phyloP scores from a whole-genome alignment of 495 filamentous ascomycete species.

The Aspergillus carlsbadensis region DNA sequence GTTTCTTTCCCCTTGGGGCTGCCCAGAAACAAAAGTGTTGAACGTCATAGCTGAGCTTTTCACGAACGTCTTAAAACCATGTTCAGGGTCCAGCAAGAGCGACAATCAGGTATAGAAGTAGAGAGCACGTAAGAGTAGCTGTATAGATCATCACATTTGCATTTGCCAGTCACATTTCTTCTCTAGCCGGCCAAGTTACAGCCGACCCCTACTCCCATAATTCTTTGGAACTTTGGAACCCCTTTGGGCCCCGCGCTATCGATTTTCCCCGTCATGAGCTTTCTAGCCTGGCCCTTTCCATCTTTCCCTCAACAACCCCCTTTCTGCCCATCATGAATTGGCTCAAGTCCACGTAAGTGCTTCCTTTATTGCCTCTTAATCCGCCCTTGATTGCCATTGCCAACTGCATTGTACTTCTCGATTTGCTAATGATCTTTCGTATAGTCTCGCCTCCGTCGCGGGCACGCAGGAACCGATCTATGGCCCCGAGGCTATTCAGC shows the following conservation, averaged over 20 bases:
- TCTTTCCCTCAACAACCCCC: conserved; percentile 12
- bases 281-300: conserved; percentile 25
- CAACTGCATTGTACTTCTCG: too few species aligned
- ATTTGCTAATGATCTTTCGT: conserved; percentile 14
- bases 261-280: conserved; percentile 21
- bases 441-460: conserved; percentile 83
- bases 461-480: conserved; percentile 97
- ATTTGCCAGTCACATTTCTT: neutral
- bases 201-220: neutral
- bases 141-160: too few species aligned
- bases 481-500: conserved; percentile 82
- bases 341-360: conserved; percentile 67
- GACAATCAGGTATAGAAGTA: neutral
- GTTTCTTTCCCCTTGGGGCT: conserved; percentile 2
- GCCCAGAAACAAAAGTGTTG: conserved; percentile 3
- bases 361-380: neutral
- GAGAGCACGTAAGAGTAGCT: neutral
- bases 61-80: neutral
- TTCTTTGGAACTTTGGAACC: conserved; percentile 4
- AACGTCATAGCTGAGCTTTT: conserved; percentile 8
- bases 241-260: conserved; percentile 35
- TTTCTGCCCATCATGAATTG: conserved; percentile 56
- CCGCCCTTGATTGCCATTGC: neutral
- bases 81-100: neutral
- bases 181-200: neutral